phyloP scores from a whole-genome alignment of 257 asterid species.

The Nyctanthes arbortristis region DNA sequence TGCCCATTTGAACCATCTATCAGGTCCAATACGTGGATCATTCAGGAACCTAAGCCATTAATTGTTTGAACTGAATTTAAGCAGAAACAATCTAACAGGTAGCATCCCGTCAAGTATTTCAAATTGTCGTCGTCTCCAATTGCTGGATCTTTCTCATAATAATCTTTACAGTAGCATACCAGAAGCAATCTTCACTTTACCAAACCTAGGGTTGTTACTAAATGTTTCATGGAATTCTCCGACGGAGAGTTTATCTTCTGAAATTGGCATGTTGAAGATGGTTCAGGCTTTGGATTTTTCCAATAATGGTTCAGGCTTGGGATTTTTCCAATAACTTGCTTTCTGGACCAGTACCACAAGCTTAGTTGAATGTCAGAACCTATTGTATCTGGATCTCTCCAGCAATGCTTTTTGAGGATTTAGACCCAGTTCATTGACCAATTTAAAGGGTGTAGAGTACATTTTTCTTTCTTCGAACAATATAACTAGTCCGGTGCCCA shows the following conservation, averaged over 20 bases:
- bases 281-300: not conserved
- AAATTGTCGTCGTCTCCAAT: not conserved
- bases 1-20: not conserved
- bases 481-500: not conserved
- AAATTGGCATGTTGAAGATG: not conserved
- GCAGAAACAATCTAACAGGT: not conserved
- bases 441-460: not conserved
- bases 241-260: not conserved
- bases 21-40: not conserved
- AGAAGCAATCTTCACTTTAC: not conserved
- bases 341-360: not conserved
- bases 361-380: not conserved
- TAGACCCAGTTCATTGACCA: not conserved
- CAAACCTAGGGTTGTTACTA: not conserved
- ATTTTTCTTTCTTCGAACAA: not conserved
- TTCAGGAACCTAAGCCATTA: not conserved
- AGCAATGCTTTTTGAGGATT: not conserved
- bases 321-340: too few relatives aligned
- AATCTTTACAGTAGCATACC: not conserved
- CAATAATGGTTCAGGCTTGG: too few relatives aligned
- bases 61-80: not conserved
- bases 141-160: not conserved
- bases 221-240: not conserved
- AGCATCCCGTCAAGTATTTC: not conserved
- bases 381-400: not conserved